Base-by-base conservation (phyloP, 2,329 filamentous ascomycete genomes). In the Penicillium verrucosum region DNA sequence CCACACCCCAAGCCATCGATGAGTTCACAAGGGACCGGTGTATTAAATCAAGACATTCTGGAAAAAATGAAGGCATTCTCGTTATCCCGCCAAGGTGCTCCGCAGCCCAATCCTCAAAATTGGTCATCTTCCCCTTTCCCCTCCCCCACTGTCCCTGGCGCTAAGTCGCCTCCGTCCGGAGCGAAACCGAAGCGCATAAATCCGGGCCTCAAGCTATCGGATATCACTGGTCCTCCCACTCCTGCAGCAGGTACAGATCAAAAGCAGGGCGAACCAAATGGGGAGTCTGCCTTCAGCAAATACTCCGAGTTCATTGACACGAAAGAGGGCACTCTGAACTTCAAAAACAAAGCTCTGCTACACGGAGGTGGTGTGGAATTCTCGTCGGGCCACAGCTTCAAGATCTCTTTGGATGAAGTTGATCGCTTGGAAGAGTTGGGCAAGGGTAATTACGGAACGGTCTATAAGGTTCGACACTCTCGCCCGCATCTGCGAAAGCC, bases 391-490 rank as follows among this genome's bases (percentile, higher is more conserved):
- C 89, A 88, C 52, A 91, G 87, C 18, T 97, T 99, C 75, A 91
- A 83, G 68, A 97, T 99, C 69, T 97, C 93, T 4, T 81, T 99
- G 41, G 93, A 99, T 69, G 93, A 99, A 73, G 89, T 99, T 6
- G 91, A 97, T 67, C 93, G 90, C 1, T 72, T 97, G 56, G 91
- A 93, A 60, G 94, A 99, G 77, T 79, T 99, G 12, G 94, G 94
- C 45, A 99, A 97, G 75, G 94, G 94, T 40, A 99, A 99, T 73
- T 99, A 99, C 68, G 94, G 94, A 58, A 97, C 93, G 1, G 94
- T 99, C 4, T 97, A 96, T 82, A 97, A 94, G 74, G 94, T 97
- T 56, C 86, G 88, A 66, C 94, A 99, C 76, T 86, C 89, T 55
- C 87, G 91, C 68, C 85, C 85, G 8, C 80, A 81, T 45, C 81